These are phyloP conservation scores for Phallus indusiatus DNA, from an alignment of 768 basidiomycete species.

Conservation along the genomic window DNA sequence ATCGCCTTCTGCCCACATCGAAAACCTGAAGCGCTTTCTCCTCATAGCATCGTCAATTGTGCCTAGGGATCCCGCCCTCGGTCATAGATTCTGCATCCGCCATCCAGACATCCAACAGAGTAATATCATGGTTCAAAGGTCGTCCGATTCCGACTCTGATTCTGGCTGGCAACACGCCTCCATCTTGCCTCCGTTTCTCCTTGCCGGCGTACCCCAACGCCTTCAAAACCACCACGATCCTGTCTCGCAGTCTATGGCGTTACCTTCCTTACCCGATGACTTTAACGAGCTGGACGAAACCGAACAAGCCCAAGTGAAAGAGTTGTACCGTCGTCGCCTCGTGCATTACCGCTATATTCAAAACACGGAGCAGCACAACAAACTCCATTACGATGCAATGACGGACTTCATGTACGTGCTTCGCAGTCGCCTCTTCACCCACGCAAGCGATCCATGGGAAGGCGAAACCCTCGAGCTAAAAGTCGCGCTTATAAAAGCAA, in stretches of 20 bases:
- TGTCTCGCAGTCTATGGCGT: slow-evolving; percentile 28
- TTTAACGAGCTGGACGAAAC: slow-evolving; percentile 30
- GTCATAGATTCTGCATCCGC: slow-evolving; percentile 40
- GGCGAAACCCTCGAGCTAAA: slow-evolving; percentile 41
- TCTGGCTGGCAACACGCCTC: slow-evolving; percentile 49
- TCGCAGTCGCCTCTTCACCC: slow-evolving; percentile 32
- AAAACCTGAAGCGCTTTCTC: slow-evolving; percentile 41
- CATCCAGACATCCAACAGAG: slow-evolving; percentile 31
- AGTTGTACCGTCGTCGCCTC: slow-evolving; percentile 36
- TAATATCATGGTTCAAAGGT: slow-evolving; percentile 40
- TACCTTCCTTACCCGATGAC: slow-evolving; percentile 35
- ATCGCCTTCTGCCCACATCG: slow-evolving; percentile 34
- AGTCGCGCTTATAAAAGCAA: slow-evolving; percentile 34
- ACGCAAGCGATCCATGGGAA: slow-evolving; percentile 39
- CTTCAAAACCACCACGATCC: slow-evolving; percentile 40
- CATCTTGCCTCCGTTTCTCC: slow-evolving; percentile 44
- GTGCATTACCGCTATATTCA: slow-evolving; percentile 41
- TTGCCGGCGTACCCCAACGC: slow-evolving; percentile 32
- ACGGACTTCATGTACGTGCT: slow-evolving; percentile 27
- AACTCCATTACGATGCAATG: slow-evolving; percentile 30
- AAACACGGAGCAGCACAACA: slow-evolving; percentile 36
- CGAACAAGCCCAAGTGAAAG: slow-evolving; percentile 23
- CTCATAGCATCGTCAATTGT: slow-evolving; percentile 37
- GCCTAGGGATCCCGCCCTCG: slow-evolving; percentile 28
- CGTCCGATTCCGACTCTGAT: slow-evolving; percentile 35